Evolutionary conservation across 1,284 basidiomycete species (phyloP).

Genomic region (Tremellales sp.): DNA sequence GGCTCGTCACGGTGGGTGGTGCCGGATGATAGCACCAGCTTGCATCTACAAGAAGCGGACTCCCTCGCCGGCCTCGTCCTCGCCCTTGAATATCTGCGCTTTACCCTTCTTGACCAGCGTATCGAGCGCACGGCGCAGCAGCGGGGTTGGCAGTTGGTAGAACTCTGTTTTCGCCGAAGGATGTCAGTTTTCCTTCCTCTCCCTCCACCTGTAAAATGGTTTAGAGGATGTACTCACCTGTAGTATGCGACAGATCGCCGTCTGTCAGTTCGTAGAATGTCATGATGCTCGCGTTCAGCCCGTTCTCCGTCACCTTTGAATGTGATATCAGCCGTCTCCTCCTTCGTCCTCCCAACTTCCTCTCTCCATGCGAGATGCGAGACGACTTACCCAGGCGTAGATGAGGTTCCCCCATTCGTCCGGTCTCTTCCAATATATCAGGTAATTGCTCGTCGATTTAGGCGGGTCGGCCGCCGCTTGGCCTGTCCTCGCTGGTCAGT

Average conservation of each 20-base stretch:
- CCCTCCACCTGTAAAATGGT: neutral
- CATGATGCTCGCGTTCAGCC: slow-evolving; percentile 53
- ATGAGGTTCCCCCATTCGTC: slow-evolving; percentile 54
- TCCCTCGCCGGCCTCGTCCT: slow-evolving; percentile 51
- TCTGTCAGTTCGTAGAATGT: slow-evolving; percentile 56
- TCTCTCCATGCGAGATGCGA: neutral
- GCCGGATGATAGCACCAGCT: too few species aligned
- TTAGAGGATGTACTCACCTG: slow-evolving; percentile 26
- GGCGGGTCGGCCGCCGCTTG: slow-evolving; percentile 44
- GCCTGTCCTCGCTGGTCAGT: slow-evolving; percentile 20
- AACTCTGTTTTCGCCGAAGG: slow-evolving; percentile 47
- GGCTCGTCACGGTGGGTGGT: too few species aligned
- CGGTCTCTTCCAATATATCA: slow-evolving; percentile 54
- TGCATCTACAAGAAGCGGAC: slow-evolving; percentile 54
- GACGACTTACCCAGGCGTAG: slow-evolving; percentile 52
- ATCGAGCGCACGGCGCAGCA: slow-evolving; percentile 51
- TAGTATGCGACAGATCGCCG: slow-evolving; percentile 50
- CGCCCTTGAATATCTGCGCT: slow-evolving; percentile 53
- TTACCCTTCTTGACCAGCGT: slow-evolving; percentile 52
- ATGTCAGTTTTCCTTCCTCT: neutral
- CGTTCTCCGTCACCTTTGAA: slow-evolving; percentile 51
- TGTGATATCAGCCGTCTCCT: too few species aligned
- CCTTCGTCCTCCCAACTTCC: too few species aligned
- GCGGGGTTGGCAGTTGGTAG: slow-evolving; percentile 44
- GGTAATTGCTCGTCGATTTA: slow-evolving; percentile 40